These are phyloP conservation scores for Penicillium sclerotigenum DNA, from an alignment of 2,329 filamentous ascomycete genomes.

Conservation along the genomic window DNA sequence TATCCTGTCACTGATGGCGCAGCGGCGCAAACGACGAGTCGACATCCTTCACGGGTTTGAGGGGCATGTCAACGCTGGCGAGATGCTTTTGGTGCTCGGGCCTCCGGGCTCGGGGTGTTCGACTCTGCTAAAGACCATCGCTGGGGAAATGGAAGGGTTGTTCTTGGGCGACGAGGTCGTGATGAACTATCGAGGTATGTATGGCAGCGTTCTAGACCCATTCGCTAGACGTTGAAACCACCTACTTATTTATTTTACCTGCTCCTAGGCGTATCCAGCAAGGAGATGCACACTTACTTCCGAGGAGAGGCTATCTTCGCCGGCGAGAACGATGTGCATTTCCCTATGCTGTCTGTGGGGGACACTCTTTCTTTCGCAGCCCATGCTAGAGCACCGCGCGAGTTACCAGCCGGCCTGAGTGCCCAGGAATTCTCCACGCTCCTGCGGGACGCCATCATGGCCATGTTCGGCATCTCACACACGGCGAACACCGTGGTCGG, in stretches of 20 bases:
- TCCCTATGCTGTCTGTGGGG: slow-evolving; percentile 69
- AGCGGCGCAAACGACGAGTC: background rate
- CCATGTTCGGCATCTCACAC: slow-evolving; percentile 38
- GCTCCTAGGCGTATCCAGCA: slow-evolving; percentile 53
- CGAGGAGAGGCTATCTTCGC: slow-evolving; percentile 79
- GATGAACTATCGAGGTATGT: slow-evolving; percentile 67
- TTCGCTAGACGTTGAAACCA: background rate
- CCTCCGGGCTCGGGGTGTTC: slow-evolving; percentile 56
- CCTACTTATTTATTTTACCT: background rate
- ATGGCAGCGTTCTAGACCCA: background rate
- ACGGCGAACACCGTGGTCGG: slow-evolving; percentile 44
- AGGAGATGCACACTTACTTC: slow-evolving; percentile 71
- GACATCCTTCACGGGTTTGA: slow-evolving; percentile 48
- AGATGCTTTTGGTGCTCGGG: slow-evolving; percentile 40
- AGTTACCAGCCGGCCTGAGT: background rate
- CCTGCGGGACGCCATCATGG: slow-evolving; percentile 15
- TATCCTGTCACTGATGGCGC: background rate
- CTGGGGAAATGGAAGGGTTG: slow-evolving; percentile 75
- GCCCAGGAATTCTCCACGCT: background rate
- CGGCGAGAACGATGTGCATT: slow-evolving; percentile 74
- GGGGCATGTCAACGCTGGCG: slow-evolving; percentile 51
- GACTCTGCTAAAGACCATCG: slow-evolving; percentile 75
- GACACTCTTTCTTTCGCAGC: slow-evolving; percentile 62
- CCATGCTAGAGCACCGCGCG: slow-evolving; percentile 6
- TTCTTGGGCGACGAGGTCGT: slow-evolving; percentile 63